Evolutionary conservation across 2,329 filamentous ascomycete genomes (phyloP), one percentile per base, ranked within the genome.

Genomic region (Pseudogymnoascus sp.): DNA sequence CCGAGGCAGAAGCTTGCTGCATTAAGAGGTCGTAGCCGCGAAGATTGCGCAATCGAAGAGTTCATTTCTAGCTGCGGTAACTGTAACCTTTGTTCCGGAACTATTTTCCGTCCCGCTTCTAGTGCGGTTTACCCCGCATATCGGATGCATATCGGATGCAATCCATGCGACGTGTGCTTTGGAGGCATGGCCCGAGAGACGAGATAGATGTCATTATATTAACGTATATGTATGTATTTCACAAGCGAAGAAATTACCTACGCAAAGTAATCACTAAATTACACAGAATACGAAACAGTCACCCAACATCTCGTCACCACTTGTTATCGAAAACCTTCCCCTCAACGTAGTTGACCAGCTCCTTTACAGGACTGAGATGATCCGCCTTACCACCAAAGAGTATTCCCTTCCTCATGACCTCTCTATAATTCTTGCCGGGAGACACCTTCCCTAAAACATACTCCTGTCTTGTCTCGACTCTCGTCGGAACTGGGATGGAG

Each of bases 361-460:
- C 77, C 60, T 71, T 79, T 18, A 84, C 81, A 0, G 80, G 76
- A 2, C 73, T 66, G 25, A 85, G 70, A 59, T 78, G 68, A 36
- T 77, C 76, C 2, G 69, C 72, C 8, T 74, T 76, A 16, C 68
- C 76, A 5, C 82, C 82, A 72, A 85, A 85, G 3, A 73, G 67
- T 71, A 82, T 78, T 2, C 80, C 81, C 67, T 80, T 81, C 53
- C 72, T 76, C 77, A 85, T 78, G 5, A 84, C 79, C 61, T 74
- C 71, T 25, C 83, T 75, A 68, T 83, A 85, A 67, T 85, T 85
- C 69, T 75, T 73, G 1, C 83, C 82, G 0, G 82, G 82, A 21
- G 73, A 77, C 10, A 85, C 75, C 67, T 84, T 84, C 3, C 83
- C 83, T 4, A 85, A 75, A 1, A 85, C 77, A 67, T 80, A 82